Percentiles rank a stretch among this genome's conserved stretches.
phyloP scores from a whole-genome alignment of 2,329 filamentous ascomycete species.

The Microdochium trichocladiopsis region DNA sequence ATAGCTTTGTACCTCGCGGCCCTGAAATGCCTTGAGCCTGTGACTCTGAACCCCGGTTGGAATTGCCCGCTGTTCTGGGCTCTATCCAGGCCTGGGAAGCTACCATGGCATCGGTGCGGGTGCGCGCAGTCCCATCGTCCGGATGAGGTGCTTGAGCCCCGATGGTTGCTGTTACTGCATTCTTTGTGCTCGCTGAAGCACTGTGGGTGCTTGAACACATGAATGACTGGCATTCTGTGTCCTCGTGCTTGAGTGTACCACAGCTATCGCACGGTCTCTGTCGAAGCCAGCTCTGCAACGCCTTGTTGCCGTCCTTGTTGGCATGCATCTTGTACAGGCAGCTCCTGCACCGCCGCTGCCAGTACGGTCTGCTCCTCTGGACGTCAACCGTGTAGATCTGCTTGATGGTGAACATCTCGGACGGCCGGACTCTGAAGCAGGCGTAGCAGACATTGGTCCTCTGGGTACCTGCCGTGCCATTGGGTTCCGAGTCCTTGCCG shows the following conservation, averaged over 20 bases:
- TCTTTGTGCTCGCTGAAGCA: background rate
- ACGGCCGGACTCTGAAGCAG: background rate
- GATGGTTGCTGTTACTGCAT: background rate
- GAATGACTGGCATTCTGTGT: background rate
- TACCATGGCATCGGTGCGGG: no score
- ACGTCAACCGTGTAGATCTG: background rate
- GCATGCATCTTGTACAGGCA: background rate
- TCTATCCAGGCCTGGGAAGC: no score
- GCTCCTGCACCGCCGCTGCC: background rate
- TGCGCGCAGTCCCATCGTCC: no score
- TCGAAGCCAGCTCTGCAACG: background rate
- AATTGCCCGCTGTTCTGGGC: no score
- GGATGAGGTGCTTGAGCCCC: no score
- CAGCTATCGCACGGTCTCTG: background rate
- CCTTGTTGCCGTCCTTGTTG: background rate
- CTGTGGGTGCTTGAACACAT: background rate
- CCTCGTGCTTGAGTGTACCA: background rate
- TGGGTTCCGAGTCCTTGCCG: background rate
- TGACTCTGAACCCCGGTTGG: no score
- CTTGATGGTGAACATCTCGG: background rate
- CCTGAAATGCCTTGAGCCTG: no score
- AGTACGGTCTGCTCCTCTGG: background rate
- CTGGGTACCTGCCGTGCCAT: background rate
- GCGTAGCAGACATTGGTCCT: background rate
- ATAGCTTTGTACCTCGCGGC: no score